Percentiles rank a stretch among this genome's conserved stretches.
Conservation (phyloP, 2,329 filamentous ascomycete species). For the Ceratocystis harringtonii region DNA sequence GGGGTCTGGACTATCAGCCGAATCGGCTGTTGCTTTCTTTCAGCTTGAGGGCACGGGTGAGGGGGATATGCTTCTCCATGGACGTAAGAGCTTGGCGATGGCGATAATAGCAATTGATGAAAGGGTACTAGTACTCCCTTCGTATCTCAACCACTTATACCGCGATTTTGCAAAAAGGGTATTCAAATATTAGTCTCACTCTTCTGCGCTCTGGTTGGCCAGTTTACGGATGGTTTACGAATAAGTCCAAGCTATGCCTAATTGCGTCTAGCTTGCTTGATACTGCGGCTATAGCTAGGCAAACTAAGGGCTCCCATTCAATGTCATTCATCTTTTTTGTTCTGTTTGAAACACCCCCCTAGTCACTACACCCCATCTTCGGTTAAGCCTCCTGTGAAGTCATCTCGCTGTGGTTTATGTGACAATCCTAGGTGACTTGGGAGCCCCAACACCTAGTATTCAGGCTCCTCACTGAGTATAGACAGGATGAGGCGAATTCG, state of each 20-base stretch:
- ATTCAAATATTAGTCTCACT: no score
- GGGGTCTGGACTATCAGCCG: no score
- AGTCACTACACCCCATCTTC: not conserved
- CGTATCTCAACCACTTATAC: not conserved
- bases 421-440: not conserved
- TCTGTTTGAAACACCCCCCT: not conserved
- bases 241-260: not conserved
- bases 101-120: not conserved
- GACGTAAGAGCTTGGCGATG: no score
- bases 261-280: not conserved
- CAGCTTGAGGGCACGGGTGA: not conserved
- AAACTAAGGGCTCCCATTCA: not conserved
- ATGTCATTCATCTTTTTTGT: not conserved
- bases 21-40: no score
- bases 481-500: not conserved
- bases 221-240: no score
- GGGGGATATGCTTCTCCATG: not conserved
- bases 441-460: not conserved
- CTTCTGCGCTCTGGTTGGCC: no score
- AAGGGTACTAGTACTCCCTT: not conserved
- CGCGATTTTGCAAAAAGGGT: no score
- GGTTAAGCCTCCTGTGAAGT: not conserved
- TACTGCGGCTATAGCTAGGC: not conserved
- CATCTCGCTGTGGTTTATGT: not conserved
- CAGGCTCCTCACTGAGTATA: not conserved